A percentile compares a stretch with the other conserved stretches of the same genome.
These are phyloP conservation scores for Silene uniflora DNA, from an alignment of 148 eudicot genomes.

Conservation along the genomic window DNA sequence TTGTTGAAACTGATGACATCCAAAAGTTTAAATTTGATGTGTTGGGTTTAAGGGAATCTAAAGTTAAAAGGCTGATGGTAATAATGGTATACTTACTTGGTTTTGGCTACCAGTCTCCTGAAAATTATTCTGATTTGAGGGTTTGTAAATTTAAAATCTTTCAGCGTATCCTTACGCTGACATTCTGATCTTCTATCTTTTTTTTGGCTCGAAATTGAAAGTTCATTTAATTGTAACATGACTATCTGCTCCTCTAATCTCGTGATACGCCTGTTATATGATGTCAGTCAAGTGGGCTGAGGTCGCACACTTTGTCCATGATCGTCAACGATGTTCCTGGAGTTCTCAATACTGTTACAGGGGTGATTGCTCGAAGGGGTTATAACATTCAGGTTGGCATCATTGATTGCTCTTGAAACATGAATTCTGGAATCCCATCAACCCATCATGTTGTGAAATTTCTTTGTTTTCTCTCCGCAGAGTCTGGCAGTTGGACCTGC, in stretches of 20 bases:
- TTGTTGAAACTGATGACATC: not conserved
- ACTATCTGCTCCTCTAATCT: not conserved
- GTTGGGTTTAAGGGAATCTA: not conserved
- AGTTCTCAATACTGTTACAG: conserved; percentile 75
- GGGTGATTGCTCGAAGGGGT: conserved; percentile 81
- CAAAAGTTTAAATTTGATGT: not conserved
- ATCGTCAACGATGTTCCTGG: conserved; percentile 74
- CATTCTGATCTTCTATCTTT: not conserved
- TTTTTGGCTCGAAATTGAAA: not conserved
- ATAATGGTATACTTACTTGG: not conserved
- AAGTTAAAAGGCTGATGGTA: not conserved
- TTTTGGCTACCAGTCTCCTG: not conserved
- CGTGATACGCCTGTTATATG: conserved; percentile 24
- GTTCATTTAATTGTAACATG: not conserved
- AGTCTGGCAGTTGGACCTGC: conserved; percentile 93
- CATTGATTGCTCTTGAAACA: not conserved
- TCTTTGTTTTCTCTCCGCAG: conserved; percentile 31
- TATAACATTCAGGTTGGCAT: conserved; percentile 74
- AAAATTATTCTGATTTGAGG: conserved; percentile 11
- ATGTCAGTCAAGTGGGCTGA: conserved; percentile 70
- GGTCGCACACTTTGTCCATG: conserved; percentile 81
- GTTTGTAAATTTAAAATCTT: not conserved
- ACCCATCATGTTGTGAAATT: not conserved
- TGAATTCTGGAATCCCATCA: not conserved
- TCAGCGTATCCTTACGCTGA: not conserved